Evolutionary conservation across 768 basidiomycete genomes (phyloP).

Genomic region (Brasilioporus rufonigricans): DNA sequence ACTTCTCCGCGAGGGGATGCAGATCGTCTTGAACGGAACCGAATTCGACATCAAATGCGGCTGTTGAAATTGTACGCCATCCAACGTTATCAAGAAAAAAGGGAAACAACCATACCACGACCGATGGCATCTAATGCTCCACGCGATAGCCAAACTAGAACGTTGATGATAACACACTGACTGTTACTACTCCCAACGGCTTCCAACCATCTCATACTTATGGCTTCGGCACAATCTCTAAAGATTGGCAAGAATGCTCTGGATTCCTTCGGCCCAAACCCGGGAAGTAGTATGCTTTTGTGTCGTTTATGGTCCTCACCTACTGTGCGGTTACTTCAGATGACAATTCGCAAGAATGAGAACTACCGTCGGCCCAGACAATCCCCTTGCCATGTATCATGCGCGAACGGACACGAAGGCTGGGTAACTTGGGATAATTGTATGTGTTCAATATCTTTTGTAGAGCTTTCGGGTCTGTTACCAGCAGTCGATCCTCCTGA

Average conservation of each 20-base stretch:
- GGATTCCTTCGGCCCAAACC: slow-evolving; percentile 48
- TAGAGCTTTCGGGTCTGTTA: neutral
- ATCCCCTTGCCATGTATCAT: slow-evolving; percentile 32
- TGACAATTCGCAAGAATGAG: slow-evolving; percentile 2
- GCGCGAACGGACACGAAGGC: neutral
- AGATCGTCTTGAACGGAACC: neutral
- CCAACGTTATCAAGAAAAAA: no score
- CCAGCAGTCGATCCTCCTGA: neutral
- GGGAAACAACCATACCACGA: slow-evolving; percentile 32
- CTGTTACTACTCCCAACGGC: neutral
- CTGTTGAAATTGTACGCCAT: slow-evolving; percentile 15
- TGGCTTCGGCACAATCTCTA: slow-evolving; percentile 29
- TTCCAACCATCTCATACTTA: slow-evolving; percentile 20
- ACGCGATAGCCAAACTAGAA: slow-evolving; percentile 32
- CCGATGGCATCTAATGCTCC: slow-evolving; percentile 49
- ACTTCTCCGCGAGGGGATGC: no score
- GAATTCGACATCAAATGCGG: slow-evolving; percentile 43
- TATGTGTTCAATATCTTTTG: neutral
- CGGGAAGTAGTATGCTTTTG: slow-evolving; percentile 52
- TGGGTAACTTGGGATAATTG: neutral
- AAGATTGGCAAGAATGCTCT: slow-evolving; percentile 52
- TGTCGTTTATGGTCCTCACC: slow-evolving; percentile 49
- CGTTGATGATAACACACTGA: slow-evolving; percentile 14
- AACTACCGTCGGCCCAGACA: slow-evolving; percentile 40
- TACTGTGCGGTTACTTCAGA: slow-evolving; percentile 3